Base-by-base conservation (phyloP, 2,329 filamentous ascomycete genomes). In the Apiospora kogelbergensis region DNA sequence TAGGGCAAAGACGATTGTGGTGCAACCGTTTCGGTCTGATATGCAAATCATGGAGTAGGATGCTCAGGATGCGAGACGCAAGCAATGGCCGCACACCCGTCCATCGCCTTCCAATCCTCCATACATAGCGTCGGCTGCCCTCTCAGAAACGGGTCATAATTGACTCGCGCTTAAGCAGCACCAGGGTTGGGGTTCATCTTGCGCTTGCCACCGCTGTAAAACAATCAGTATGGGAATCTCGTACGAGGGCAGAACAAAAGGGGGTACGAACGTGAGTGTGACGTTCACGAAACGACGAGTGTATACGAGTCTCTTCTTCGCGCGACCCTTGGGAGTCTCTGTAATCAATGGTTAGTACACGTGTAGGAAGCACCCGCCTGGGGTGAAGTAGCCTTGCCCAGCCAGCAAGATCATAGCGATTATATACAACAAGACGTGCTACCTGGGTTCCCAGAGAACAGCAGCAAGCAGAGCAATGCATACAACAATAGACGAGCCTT, bases 211-310 rank as follows among this genome's bases (percentile, higher is more conserved):
- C 94, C 95, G 76, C 42, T 66, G 26, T 53, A 9, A 6, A 30
- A 26, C 9, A 44, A 44, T 65, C 37, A 65, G 63, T 42, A 65
- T 24, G 11, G 6, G n/a, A 26, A 44, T 11, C 37, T 37, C 15
- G 10, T 17, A 42, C 3, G 24, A 10, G 10, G 3, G 4, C 26
- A 20, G 11, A 13, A 22, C 15, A 20, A 33, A 44, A 44, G 63
- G 40, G 63, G n/a, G 15, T 26, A 65, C 63, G 37, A 15, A 65
- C 63, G 95, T 97, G 86, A 97, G 89, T 81, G 93, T 96, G 82
- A 98, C 94, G 87, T 98, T 98, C 78, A 98, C 95, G 88, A 98
- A 98, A 81, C 95, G 94, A 84, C 95, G 93, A 79, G 94, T 66
- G 65, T 66, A 66, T 26, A 66, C 33, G 42, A 66, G 42, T 17